phyloP scores from a whole-genome alignment of 106 monocot genomes.

The Dendrobium chrysotoxum region DNA sequence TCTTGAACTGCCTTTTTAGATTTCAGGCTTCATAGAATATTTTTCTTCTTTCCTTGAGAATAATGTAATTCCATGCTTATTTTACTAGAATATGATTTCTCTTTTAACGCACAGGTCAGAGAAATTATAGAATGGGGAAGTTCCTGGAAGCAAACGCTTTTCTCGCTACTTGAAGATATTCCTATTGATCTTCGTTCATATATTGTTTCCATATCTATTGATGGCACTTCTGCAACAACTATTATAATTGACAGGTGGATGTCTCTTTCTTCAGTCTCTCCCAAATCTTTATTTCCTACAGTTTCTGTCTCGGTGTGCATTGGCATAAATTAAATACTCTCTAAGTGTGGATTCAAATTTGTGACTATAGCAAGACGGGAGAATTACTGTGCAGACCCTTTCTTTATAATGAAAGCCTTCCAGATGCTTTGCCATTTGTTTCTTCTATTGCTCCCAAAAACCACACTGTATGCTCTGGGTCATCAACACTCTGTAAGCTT shows the following conservation, averaged over 20 bases:
- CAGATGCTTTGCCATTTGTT: slow-evolving; percentile 62
- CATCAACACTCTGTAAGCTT: slow-evolving; percentile 82
- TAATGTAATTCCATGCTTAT: too few relatives aligned
- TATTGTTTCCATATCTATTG: slow-evolving; percentile 72
- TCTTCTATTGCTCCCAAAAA: slow-evolving; percentile 67
- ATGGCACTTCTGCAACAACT: slow-evolving; percentile 84
- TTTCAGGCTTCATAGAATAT: background rate
- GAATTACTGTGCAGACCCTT: slow-evolving; percentile 49
- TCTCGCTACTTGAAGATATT: slow-evolving; percentile 60
- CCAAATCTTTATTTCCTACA: slow-evolving; percentile 1
- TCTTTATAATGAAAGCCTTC: slow-evolving; percentile 79
- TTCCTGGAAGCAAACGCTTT: slow-evolving; percentile 73
- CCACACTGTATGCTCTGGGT: slow-evolving; percentile 76
- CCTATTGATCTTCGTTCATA: slow-evolving; percentile 30
- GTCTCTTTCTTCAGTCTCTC: background rate
- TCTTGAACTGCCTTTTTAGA: too few relatives aligned
- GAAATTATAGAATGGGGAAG: slow-evolving; percentile 43
- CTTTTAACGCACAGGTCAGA: slow-evolving; percentile 44
- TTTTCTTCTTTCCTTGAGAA: background rate
- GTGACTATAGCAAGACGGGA: slow-evolving; percentile 40
- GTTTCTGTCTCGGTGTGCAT: slow-evolving; percentile 1
- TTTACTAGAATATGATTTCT: slow-evolving; percentile 8
- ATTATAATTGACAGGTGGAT: slow-evolving; percentile 64
- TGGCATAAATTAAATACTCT: background rate
- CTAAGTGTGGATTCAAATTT: slow-evolving; percentile 13